phyloP scores from a whole-genome alignment of 768 basidiomycete genomes.

The Pleurotus salmoneostramineus region DNA sequence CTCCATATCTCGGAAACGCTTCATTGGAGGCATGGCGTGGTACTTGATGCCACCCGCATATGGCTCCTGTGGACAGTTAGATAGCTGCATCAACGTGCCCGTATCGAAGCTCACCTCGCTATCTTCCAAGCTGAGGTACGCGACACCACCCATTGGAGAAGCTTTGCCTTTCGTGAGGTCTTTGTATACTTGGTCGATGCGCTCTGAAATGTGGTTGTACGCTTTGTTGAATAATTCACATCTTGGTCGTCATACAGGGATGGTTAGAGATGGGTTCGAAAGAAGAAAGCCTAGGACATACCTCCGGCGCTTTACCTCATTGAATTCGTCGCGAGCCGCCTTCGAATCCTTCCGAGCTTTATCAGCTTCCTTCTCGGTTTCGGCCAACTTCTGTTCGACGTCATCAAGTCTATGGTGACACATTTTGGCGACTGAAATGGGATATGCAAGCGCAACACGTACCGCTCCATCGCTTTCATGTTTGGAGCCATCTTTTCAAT shows the following conservation, averaged over 20 bases:
- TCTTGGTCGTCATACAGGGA: constrained; percentile 19
- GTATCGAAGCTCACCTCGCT: constrained; percentile 64
- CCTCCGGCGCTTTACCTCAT: constrained; percentile 81
- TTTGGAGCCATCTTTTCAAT: constrained; percentile 96
- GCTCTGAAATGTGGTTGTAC: constrained; percentile 92
- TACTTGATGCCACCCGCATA: constrained; percentile 92
- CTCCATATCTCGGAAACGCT: constrained; percentile 98
- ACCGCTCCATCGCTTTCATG: constrained; percentile 93
- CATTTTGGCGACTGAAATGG: background rate
- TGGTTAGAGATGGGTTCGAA: background rate
- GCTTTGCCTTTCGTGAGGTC: constrained; percentile 95
- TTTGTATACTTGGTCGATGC: constrained; percentile 95
- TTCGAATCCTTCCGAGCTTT: constrained; percentile 89
- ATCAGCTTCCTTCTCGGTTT: constrained; percentile 91
- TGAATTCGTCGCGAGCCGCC: constrained; percentile 87
- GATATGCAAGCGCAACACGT: constrained; percentile 16
- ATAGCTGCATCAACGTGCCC: background rate
- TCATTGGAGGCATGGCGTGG: constrained; percentile 99
- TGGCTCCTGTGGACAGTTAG: constrained; percentile 55
- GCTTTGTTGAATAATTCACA: constrained; percentile 92
- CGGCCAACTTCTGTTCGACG: constrained; percentile 77
- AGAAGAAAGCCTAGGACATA: constrained; percentile 19
- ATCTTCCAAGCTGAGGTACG: constrained; percentile 94
- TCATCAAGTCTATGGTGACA: constrained; percentile 64
- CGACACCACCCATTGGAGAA: constrained; percentile 92